Evolutionary conservation across 1,284 basidiomycete genomes (phyloP).

Genomic region (Irpex sp.): DNA sequence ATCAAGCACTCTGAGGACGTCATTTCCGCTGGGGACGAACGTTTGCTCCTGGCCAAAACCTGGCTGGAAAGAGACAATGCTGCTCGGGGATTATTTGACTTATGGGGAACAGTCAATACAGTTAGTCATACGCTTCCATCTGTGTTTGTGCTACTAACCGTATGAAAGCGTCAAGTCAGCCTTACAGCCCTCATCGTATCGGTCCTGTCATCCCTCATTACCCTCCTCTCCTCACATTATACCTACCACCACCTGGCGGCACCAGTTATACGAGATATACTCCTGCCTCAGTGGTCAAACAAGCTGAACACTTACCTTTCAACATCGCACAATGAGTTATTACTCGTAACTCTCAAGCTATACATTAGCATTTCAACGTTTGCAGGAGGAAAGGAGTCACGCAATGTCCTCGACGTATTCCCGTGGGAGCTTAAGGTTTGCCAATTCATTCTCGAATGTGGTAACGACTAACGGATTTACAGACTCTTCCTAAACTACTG

Average conservation of each 20-base stretch:
- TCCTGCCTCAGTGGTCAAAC: conserved; percentile 50
- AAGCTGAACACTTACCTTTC: conserved; percentile 57
- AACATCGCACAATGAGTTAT: conserved; percentile 57
- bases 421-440: conserved; percentile 74
- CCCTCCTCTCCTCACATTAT: conserved; percentile 61
- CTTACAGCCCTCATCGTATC: conserved; percentile 45
- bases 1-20: conserved; percentile 38
- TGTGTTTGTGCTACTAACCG: conserved; percentile 9
- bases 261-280: conserved; percentile 54
- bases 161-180: conserved; percentile 40
- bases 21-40: conserved; percentile 51
- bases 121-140: conserved; percentile 31
- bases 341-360: conserved; percentile 62
- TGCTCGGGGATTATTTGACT: conserved; percentile 55
- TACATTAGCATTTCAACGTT: conserved; percentile 58
- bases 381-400: conserved; percentile 60
- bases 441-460: background rate
- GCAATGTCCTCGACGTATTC: conserved; percentile 57
- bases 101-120: conserved; percentile 53
- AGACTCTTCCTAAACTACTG: conserved; percentile 66
- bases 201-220: conserved; percentile 52
- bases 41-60: conserved; percentile 51
- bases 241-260: conserved; percentile 57
- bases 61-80: conserved; percentile 59
- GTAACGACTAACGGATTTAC: background rate